phyloP scores from a whole-genome alignment of 441 rosid genomes.

The Dalechampia spathulata region DNA sequence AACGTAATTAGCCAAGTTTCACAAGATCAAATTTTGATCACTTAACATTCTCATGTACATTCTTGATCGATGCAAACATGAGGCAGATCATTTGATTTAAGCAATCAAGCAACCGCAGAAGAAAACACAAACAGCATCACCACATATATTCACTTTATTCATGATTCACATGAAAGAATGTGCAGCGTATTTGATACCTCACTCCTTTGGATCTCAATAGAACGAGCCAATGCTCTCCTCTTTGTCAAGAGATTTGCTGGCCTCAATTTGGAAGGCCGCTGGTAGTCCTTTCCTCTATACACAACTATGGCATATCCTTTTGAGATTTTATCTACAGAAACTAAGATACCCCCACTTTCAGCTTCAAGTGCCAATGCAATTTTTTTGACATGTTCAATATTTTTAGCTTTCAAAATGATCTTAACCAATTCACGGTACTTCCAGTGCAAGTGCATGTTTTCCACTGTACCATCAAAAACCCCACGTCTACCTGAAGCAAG shows the following conservation, averaged over 20 bases:
- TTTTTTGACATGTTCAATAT: constrained; percentile 69
- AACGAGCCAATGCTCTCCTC: constrained; percentile 96
- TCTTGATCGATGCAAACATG: too few species aligned
- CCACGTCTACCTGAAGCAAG: constrained; percentile 81
- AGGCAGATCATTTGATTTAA: background rate
- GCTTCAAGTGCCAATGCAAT: constrained; percentile 90
- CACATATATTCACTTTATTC: background rate
- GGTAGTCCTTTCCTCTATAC: constrained; percentile 78
- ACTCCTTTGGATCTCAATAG: constrained; percentile 70
- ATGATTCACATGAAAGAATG: background rate
- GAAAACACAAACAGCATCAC: background rate
- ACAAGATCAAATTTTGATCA: too few species aligned
- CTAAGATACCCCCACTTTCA: constrained; percentile 94
- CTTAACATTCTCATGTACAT: too few species aligned
- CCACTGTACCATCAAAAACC: constrained; percentile 92
- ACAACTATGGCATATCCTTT: constrained; percentile 90
- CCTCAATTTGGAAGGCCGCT: constrained; percentile 72
- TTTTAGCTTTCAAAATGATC: constrained; percentile 68
- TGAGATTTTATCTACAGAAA: constrained; percentile 84
- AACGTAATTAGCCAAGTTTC: constrained; percentile 10
- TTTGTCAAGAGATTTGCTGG: constrained; percentile 90
- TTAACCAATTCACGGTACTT: constrained; percentile 87
- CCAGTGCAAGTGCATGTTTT: constrained; percentile 99
- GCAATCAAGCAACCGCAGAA: background rate
- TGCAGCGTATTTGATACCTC: constrained; percentile 30